Conservation (phyloP, 1,284 basidiomycete species). For the Rhodotorula sp. region DNA sequence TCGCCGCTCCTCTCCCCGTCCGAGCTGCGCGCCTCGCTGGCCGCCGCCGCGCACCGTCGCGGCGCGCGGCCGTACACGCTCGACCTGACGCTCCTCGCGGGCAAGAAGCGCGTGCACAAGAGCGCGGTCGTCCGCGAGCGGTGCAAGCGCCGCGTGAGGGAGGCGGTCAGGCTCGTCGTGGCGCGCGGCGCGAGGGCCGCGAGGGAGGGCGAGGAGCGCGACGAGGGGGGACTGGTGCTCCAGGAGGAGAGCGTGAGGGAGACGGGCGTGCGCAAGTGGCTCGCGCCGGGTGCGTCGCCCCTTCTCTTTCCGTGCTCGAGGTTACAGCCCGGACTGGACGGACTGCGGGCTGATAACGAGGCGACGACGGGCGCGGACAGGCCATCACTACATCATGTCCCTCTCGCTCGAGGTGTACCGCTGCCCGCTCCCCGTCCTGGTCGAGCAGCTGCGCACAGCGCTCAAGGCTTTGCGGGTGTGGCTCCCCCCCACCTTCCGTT, state of each 20-base stretch:
- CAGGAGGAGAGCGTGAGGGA: conserved; percentile 2
- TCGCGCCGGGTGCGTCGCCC: conserved; percentile 33
- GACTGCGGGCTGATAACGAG: neutral
- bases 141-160: conserved; percentile 35
- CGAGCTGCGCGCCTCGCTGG: neutral
- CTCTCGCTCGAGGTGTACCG: conserved; percentile 39
- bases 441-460: conserved; percentile 21
- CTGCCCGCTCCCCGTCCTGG: conserved; percentile 30
- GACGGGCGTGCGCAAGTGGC: conserved; percentile 34
- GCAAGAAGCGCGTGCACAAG: conserved; percentile 41
- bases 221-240: neutral
- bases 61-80: conserved; percentile 29
- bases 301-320: neutral
- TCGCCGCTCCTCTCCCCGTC: neutral
- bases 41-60: too few species aligned
- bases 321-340: too few species aligned
- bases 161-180: conserved; percentile 38
- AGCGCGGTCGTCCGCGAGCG: conserved; percentile 34
- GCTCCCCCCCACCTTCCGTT: neutral
- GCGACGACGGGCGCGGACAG: neutral
- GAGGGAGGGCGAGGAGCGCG: neutral
- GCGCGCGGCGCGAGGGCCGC: conserved; percentile 28
- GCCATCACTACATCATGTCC: conserved; percentile 32
- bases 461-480: conserved; percentile 31
- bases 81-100: conserved; percentile 35